Evolutionary conservation across 306 rosid species (phyloP), one percentile per base, ranked within the genome.

Genomic region (Citrullus mucosospermus): DNA sequence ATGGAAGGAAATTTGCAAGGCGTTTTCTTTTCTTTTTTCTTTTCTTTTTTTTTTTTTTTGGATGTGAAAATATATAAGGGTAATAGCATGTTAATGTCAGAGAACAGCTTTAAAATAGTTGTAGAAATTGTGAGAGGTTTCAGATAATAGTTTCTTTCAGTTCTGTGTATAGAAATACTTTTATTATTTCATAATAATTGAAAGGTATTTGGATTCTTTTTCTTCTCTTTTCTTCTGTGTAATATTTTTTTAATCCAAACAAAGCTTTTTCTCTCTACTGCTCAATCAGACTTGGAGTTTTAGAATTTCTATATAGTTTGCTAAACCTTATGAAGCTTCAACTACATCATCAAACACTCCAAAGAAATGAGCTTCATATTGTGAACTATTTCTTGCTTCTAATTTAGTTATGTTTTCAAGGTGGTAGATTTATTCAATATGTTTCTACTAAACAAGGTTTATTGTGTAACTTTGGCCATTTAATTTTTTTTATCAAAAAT

Each of bases 161-260:
- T 58, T 76, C 68, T 76, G 79, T 78, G 81, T 78, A 78, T 66
- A 78, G 59, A 62, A 78, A 78, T 78, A 32, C 70, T 66, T 77
- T 50, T 30, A 78, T 78, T 66, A 78, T 78, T 78, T 62, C 25
- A 65, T 78, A 78, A 78, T 78, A 78, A 78, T 62, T 51, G 36
- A 48, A 78, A 78, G 74, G 65, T 78, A 44, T 44, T 61, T 78
- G 63, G 44, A 44, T 78, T 65, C 61, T 13, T 78, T 78, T 53
- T n/a, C 17, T 68, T 68, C 75, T 43, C 10, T 43, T 9, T 74
- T 38, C 73, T 39, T 36, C 50, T 65, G 1, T 58, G 16, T 58
- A 58, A 18, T 56, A 58, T 22, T 58, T 20, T 3, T 58, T 20
- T 20, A 14, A 5, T 60, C 38, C 39, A 28, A 60, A 60, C 39